phyloP scores from a whole-genome alignment of 176 grass and related monocot species.

The Carex parvula region DNA sequence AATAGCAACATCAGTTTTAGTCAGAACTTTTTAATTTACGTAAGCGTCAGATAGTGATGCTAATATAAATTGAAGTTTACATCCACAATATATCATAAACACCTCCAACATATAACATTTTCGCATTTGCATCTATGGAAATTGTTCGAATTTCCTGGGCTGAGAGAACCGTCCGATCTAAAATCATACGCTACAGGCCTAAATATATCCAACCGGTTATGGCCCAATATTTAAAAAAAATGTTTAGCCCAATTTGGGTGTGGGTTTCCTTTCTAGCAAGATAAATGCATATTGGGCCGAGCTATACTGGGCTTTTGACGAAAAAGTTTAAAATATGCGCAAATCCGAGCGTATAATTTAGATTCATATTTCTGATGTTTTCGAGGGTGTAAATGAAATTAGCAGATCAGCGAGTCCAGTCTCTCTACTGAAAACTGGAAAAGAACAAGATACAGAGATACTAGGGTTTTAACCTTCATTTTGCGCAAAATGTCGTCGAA shows the following conservation, averaged over 20 bases:
- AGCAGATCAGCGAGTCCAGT: background rate
- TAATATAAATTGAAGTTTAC: no score
- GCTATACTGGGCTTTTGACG: background rate
- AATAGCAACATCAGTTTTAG: no score
- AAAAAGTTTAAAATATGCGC: background rate
- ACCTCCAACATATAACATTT: no score
- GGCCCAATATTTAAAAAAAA: background rate
- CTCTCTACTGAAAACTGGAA: background rate
- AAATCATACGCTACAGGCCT: no score
- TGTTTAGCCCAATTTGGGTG: background rate
- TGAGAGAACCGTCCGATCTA: no score
- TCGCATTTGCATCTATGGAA: no score
- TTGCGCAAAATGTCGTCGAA: slow-evolving; percentile 52
- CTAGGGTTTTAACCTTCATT: slow-evolving; percentile 54
- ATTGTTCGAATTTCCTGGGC: no score
- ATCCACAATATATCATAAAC: no score
- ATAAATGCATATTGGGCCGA: background rate
- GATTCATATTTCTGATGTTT: background rate
- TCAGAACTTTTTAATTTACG: no score
- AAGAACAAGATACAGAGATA: slow-evolving; percentile 24
- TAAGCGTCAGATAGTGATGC: no score
- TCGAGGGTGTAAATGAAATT: background rate
- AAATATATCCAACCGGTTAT: no score
- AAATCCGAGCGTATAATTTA: background rate
- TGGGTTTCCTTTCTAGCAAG: background rate